Evolutionary conservation across 23 red algal genomes (phyloP).

Genomic region (Gracilaria domingensis): DNA sequence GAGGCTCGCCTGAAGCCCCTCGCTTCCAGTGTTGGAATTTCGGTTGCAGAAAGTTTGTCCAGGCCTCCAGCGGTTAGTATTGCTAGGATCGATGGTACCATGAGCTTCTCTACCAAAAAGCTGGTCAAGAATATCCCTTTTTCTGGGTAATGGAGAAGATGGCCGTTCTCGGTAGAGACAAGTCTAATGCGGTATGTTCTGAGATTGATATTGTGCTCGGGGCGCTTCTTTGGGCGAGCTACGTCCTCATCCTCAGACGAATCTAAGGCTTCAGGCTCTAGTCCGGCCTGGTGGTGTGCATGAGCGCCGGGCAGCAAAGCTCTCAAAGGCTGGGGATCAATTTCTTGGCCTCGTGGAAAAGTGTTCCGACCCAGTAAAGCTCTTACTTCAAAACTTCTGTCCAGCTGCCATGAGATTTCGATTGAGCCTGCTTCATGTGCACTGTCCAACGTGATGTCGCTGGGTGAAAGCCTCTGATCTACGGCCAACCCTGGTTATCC

Average conservation of each 20-base stretch:
- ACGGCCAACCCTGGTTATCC: no score
- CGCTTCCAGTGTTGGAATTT: slow-evolving; percentile 7
- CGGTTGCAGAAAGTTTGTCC: neutral
- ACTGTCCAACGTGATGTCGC: no score
- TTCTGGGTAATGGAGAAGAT: neutral
- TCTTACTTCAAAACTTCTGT: no score
- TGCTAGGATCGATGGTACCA: neutral
- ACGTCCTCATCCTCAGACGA: neutral
- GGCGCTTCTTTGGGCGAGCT: neutral
- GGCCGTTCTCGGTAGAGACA: neutral
- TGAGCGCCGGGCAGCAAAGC: no score
- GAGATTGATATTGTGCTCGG: neutral
- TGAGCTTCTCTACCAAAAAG: neutral
- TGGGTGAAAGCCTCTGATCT: no score
- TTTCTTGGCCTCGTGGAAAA: no score
- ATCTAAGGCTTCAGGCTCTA: neutral
- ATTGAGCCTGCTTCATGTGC: no score
- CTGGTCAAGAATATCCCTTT: neutral
- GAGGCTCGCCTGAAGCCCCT: neutral
- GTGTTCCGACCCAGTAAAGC: no score
- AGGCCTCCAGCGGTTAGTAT: neutral
- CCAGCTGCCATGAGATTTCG: no score
- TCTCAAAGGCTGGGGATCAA: no score
- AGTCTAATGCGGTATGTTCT: neutral
- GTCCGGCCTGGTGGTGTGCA: no score